Evolutionary conservation across 2,329 filamentous ascomycete genomes (phyloP), one percentile per base, ranked within the genome.

Genomic region (Gnomoniopsis smithogilvyi): DNA sequence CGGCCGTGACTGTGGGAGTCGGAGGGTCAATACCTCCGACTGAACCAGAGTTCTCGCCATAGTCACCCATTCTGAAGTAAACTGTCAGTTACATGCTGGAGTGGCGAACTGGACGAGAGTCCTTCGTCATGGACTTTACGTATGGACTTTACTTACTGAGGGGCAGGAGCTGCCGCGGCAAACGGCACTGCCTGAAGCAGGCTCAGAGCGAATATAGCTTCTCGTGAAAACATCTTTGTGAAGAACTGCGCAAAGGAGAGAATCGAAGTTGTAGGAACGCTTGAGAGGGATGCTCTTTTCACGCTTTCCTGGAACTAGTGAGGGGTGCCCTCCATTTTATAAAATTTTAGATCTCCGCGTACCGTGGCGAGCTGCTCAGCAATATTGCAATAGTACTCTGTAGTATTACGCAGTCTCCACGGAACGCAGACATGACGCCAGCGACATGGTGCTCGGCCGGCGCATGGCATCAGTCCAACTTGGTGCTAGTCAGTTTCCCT

Each of bases 11-110:
- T 1, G 71, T 72, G 0, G 77, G 72, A 8, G 72, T 69, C 0
- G 75, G 73, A 2, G 75, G 68, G 22, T 66, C 65, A 2, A 79
- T 68, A 12, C 76, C 78, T 10, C 68, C 77, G 7, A 79, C 74
- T 1, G 73, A 66, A 2, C 75, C 76, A 2, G 65, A 68, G 59
- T 79, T 79, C 56, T 77, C 75, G 6, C 71, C 77, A 57, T 77
- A 76, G 36, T 70, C 58, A 26, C 64, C 71, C 65, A 77, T 74
- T 56, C 73, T 75, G 11, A 1, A 47, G 12, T n/a, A 3, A 1
- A n/a, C 12, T 1, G 38, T 45, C 26, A 46, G 51, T 7, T 15
- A 14, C 6, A n/a, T 41, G 38, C 14, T 22, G 6, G 1, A 17
- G 17, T 36, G 48, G 14, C 3, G 33, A 3, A 6, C 36, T 14